These are phyloP conservation scores for Pythium biforme DNA, from an alignment of 352 stramenopile genomes.

Conservation along the genomic window DNA sequence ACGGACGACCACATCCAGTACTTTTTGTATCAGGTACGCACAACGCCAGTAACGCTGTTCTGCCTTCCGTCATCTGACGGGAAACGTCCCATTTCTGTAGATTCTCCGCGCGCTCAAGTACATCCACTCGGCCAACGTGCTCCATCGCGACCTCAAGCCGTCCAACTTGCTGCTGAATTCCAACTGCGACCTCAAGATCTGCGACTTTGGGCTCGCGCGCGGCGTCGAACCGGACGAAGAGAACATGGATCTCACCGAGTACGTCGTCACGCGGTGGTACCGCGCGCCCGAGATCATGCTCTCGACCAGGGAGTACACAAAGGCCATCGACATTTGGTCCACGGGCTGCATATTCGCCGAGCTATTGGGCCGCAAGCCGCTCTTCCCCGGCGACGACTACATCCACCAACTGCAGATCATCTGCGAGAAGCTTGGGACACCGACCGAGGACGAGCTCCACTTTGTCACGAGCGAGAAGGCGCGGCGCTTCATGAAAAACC, in stretches of 20 bases:
- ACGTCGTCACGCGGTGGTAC: conserved; percentile 94
- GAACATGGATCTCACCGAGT: conserved; percentile 91
- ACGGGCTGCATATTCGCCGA: conserved; percentile 95
- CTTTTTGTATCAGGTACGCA: conserved; percentile 87
- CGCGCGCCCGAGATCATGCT: conserved; percentile 96
- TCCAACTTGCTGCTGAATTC: conserved; percentile 97
- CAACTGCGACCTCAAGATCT: conserved; percentile 92
- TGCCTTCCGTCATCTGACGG: background rate
- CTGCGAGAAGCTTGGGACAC: conserved; percentile 89
- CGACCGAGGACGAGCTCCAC: conserved; percentile 82
- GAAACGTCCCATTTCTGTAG: too few species aligned
- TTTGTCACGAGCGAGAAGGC: conserved; percentile 92
- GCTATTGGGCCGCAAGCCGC: conserved; percentile 83
- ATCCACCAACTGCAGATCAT: conserved; percentile 99
- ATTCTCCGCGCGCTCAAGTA: conserved; percentile 95
- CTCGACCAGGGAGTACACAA: conserved; percentile 94
- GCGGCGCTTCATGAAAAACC: conserved; percentile 84
- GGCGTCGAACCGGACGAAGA: conserved; percentile 80
- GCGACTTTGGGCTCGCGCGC: conserved; percentile 89
- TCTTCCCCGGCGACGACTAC: conserved; percentile 98
- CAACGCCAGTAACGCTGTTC: background rate
- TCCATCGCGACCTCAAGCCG: conserved; percentile 97
- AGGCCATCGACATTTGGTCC: conserved; percentile 96
- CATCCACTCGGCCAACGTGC: conserved; percentile 93
- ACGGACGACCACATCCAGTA: conserved; percentile 94